Evolutionary conservation across 2,329 filamentous ascomycete genomes (phyloP).

Genomic region (Paraphaeosphaeria sporulosa): DNA sequence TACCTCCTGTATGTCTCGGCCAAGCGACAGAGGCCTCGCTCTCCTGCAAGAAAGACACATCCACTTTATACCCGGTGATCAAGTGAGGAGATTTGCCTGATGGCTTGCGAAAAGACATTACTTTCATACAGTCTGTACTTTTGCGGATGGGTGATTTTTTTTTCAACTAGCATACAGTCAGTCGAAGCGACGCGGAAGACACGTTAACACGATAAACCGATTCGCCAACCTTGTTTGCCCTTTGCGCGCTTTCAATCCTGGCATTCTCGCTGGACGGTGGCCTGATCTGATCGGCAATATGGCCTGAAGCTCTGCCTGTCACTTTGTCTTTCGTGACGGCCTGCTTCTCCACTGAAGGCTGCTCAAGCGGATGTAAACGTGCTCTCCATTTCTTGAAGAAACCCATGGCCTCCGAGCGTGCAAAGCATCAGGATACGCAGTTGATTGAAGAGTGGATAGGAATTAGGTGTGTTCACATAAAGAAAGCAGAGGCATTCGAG

Average conservation of each 20-base stretch:
- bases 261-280: not conserved
- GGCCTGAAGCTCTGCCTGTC: too few species aligned
- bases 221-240: too few species aligned
- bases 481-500: too few species aligned
- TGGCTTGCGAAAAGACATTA: not conserved
- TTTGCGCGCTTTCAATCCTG: not conserved
- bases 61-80: not conserved
- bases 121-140: not conserved
- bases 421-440: not conserved
- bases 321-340: not conserved
- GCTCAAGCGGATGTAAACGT: not conserved
- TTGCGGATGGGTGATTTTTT: not conserved
- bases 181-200: not conserved
- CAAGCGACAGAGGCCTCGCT: too few species aligned
- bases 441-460: not conserved
- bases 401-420: not conserved
- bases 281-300: not conserved
- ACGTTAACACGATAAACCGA: not conserved
- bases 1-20: too few species aligned
- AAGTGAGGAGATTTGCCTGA: not conserved
- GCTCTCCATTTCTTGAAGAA: not conserved
- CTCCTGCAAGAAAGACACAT: too few species aligned
- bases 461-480: too few species aligned
- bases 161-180: not conserved
- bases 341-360: too few species aligned